A percentile compares a stretch with the other conserved stretches of the same genome.
Conservation (phyloP, 345 rosid species). For the Citrus cavaleriei region DNA sequence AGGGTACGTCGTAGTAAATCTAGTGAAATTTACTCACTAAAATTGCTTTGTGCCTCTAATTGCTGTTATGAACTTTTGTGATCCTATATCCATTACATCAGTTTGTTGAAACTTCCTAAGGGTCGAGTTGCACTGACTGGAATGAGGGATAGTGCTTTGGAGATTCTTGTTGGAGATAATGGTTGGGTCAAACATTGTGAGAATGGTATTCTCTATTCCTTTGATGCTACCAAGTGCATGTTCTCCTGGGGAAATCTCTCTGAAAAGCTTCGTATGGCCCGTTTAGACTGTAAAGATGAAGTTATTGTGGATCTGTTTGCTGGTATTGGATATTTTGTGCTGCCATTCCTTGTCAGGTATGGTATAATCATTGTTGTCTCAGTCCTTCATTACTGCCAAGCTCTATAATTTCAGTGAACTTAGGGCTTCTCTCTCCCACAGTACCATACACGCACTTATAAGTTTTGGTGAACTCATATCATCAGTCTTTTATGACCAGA, state of each 20-base stretch:
- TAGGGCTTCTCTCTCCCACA: no score
- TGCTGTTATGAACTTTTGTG: slow-evolving; percentile 7
- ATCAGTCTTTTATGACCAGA: no score
- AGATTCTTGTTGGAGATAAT: slow-evolving; percentile 75
- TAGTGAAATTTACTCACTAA: background rate
- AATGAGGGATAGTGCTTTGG: slow-evolving; percentile 78
- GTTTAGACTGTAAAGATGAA: slow-evolving; percentile 56
- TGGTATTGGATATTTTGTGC: slow-evolving; percentile 86
- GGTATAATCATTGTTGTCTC: background rate
- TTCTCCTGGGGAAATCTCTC: slow-evolving; percentile 99
- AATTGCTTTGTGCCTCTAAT: background rate
- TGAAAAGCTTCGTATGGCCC: slow-evolving; percentile 89
- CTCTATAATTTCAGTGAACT: background rate
- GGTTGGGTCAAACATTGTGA: slow-evolving; percentile 94
- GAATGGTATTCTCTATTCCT: slow-evolving; percentile 83
- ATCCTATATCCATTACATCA: background rate
- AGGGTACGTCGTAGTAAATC: background rate
- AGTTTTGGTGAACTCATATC: no score
- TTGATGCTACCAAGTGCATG: slow-evolving; percentile 93
- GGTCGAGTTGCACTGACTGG: slow-evolving; percentile 78
- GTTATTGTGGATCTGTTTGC: slow-evolving; percentile 85
- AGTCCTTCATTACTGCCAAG: background rate
- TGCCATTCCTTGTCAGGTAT: slow-evolving; percentile 94
- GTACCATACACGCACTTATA: no score
- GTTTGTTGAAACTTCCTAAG: slow-evolving; percentile 32